Base-by-base conservation (phyloP, 108 stramenopile species). In the Schizochytrium sp. region DNA sequence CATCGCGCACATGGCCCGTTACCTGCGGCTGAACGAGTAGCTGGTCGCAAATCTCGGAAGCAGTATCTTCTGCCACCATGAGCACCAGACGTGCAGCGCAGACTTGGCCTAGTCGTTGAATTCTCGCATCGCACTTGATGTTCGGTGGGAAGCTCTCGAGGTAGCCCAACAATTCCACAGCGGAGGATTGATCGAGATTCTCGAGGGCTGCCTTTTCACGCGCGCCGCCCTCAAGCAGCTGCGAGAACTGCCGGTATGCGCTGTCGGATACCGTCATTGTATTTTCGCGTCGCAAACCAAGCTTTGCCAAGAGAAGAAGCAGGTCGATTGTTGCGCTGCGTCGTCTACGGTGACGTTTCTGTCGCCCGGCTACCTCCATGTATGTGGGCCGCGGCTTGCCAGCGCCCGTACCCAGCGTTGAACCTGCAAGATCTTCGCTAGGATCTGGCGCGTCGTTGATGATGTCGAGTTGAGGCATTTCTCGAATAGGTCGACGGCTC, bases 1-100 rank as follows among this genome's bases (percentile, higher is more conserved):
- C 76, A 23, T 83, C 76, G n/a, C 76, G 76, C 16, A 83, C 76
- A 23, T 83, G 76, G 45, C 76, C 76, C 19, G 76, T 83, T 4
- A 83, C 76, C 51, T 83, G 76, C 48, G 76, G 76, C 28, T 83
- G 76, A 23, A 53, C 45, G 12, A 83, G 51, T 8, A 83, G 76
- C 28, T 83, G 48, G 51, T 83, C 76, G 23, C 45, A 83, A 16
- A 83, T 83, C 28, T 83, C 76, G 51, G 45, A 47, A 0, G 51
- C 76, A 12, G 76, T 53, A 1, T 83, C 76, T 12, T 53, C 51
- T 12, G 76, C 76, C 19, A 83, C 76, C 76, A 83, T 83, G 76
- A 83, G 76, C 76, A 83, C 76, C 8, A 83, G 76, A 18, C 76
- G 45, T 6, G 76, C 76, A 14, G 45, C 51, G 76, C 76, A 83